Conservation (phyloP, 2,329 filamentous ascomycete genomes). For the Cladobotryum protrusum region DNA sequence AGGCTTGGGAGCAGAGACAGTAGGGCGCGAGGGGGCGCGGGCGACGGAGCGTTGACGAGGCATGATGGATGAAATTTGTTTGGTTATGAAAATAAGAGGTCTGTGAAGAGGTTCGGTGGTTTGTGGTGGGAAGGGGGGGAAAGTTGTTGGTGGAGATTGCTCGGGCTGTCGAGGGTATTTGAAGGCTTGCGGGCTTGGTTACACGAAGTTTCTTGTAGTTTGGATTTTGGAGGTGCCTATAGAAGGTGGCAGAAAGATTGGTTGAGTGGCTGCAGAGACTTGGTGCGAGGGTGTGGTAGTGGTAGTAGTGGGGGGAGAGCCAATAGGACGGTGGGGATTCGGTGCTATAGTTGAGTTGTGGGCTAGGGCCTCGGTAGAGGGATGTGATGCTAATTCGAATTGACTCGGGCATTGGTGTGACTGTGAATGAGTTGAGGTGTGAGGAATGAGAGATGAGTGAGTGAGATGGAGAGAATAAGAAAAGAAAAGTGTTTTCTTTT, state of each 20-base stretch:
- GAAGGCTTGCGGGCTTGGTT: slow-evolving; percentile 15
- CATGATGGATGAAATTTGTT: slow-evolving; percentile 46
- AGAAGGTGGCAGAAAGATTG: slow-evolving; percentile 24
- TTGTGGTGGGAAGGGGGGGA: slow-evolving; percentile 8
- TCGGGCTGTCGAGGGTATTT: slow-evolving; percentile 11
- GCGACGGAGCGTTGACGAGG: slow-evolving; percentile 69
- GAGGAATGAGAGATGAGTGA: not conserved
- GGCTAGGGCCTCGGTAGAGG: slow-evolving; percentile 23
- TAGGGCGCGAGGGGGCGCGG: slow-evolving; percentile 61
- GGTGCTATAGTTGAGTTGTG: slow-evolving; percentile 7
- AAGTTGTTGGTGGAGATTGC: slow-evolving; percentile 5
- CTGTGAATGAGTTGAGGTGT: no score
- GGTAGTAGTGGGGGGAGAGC: slow-evolving; percentile 6
- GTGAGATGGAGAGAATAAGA: no score
- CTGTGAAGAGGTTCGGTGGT: no score
- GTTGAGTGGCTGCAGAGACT: slow-evolving; percentile 14
- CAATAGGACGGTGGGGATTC: slow-evolving; percentile 25
- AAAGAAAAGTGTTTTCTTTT: no score
- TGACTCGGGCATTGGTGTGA: not conserved
- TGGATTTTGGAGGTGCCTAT: not conserved
- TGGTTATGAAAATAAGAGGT: no score
- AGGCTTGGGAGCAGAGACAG: slow-evolving; percentile 54
- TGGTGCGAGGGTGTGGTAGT: no score
- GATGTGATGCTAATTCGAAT: slow-evolving; percentile 1
- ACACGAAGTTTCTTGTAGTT: no score